These are phyloP conservation scores for Lipomyces anomalus DNA, from an alignment of 805 yeast species.

Conservation along the genomic window DNA sequence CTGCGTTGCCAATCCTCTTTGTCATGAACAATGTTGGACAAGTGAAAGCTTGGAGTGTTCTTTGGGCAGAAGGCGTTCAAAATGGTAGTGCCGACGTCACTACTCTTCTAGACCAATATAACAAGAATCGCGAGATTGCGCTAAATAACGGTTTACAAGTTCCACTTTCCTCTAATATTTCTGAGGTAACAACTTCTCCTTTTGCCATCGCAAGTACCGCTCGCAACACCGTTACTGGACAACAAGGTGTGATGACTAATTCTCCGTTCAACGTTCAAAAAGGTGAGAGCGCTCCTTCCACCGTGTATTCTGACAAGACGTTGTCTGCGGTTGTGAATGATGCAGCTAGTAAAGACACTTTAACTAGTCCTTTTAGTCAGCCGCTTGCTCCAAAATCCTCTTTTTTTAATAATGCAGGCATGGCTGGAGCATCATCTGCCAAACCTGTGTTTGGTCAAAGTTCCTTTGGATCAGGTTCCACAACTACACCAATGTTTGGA, in stretches of 20 bases:
- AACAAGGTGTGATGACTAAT: too few species aligned
- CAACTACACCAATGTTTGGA: constrained; percentile 12
- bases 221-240: too few species aligned
- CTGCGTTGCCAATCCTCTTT: constrained; percentile 62
- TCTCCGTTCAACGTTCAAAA: too few species aligned
- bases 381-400: too few species aligned
- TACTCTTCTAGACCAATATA: not conserved
- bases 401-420: too few species aligned
- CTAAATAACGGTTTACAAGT: not conserved
- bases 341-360: too few species aligned
- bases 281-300: too few species aligned
- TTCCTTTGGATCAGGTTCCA: not conserved
- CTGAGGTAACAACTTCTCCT: not conserved
- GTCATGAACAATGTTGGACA: constrained; percentile 58
- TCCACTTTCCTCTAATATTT: not conserved
- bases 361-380: too few species aligned
- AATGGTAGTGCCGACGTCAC: constrained; percentile 14
- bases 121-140: not conserved
- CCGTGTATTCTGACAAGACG: too few species aligned
- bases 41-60: constrained; percentile 59
- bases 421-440: constrained; percentile 1
- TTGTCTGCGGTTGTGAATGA: too few species aligned
- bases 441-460: not conserved
- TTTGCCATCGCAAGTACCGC: too few species aligned
- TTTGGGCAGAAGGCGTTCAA: constrained; percentile 49